These are phyloP conservation scores for Tolypocladium cylindrosporum DNA, from an alignment of 2,329 filamentous ascomycete species.

Conservation along the genomic window DNA sequence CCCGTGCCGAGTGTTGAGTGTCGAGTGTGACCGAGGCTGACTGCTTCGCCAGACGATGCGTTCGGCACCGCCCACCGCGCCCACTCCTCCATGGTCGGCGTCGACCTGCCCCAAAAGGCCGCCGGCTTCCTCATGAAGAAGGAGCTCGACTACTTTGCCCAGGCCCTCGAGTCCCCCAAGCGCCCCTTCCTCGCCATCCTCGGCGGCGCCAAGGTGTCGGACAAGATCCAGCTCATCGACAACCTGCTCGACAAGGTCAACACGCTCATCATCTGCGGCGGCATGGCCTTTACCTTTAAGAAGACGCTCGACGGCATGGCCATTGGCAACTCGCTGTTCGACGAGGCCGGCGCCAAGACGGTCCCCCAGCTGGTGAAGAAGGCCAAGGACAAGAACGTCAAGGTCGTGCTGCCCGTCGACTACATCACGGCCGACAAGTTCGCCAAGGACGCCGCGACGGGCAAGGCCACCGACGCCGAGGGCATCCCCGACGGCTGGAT, in stretches of 20 bases:
- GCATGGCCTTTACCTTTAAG: constrained; percentile 99
- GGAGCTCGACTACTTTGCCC: constrained; percentile 98
- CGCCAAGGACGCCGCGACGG: constrained; percentile 68
- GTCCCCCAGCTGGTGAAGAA: constrained; percentile 83
- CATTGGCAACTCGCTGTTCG: constrained; percentile 87
- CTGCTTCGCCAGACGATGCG: constrained; percentile 63
- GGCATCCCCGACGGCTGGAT: constrained; percentile 97
- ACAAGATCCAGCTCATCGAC: constrained; percentile 99
- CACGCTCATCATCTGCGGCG: constrained; percentile 92
- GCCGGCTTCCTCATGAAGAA: constrained; percentile 99
- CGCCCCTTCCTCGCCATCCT: constrained; percentile 98
- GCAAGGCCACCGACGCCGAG: constrained; percentile 72
- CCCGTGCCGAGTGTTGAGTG: background rate
- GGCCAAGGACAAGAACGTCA: constrained; percentile 92
- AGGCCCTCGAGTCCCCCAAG: constrained; percentile 87
- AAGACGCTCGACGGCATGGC: constrained; percentile 88
- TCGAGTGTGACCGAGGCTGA: constrained; percentile 7
- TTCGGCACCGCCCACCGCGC: constrained; percentile 97
- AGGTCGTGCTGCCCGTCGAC: constrained; percentile 89
- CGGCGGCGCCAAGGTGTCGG: constrained; percentile 94
- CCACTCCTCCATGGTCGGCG: constrained; percentile 98
- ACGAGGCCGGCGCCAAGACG: constrained; percentile 88
- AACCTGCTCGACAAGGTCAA: constrained; percentile 98
- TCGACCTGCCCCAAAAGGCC: constrained; percentile 92
- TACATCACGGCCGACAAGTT: constrained; percentile 97